Evolutionary conservation across 441 rosid genomes (phyloP), one percentile per base, ranked within the genome.

Genomic region (Melastoma candidum): DNA sequence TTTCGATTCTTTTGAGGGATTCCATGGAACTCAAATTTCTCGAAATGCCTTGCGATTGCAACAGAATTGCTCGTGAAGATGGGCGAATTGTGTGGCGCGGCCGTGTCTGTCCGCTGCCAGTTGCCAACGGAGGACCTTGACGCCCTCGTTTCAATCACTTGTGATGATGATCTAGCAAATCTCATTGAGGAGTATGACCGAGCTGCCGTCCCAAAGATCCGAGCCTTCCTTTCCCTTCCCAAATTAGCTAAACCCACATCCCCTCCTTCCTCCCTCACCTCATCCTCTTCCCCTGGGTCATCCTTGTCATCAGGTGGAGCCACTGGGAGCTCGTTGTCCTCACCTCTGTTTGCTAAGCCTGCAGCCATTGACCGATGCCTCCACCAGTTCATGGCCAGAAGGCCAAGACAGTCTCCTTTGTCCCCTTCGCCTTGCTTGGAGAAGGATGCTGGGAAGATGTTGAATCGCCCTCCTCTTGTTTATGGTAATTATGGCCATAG

Each of bases 121-220:
- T 72, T 87, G 65, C 97, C 95, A 9, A 68, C 74, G 2, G 95
- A 84, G 47, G 97, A 90, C 69, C 77, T 90, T 2, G 97, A 90
- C 62, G 90, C 96, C n/a, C 77, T 90, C 60, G 79, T 87, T 17
- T 79, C 89, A 44, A 66, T 90, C 55, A 74, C 87, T 57, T 84
- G 83, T 49, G 92, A 82, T 71, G 96, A 87, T 68, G 97, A 90
- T 68, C 75, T 90, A 11, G 75, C 68, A 12, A 87, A 86, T 74
- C 79, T 90, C 66, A 71, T 90, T 64, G 97, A 90, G 65, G 97
- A 84, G 68, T 90, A 90, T 62, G 94, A 84, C 67, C 73, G 83
- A 1, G 73, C 67, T 12, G 65, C 77, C 0, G 49, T 63, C 3
- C 65, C 77, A 10, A 89, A 89, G 82, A 89, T 89, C 76, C 78